Base-by-base conservation (phyloP, 106 monocot species). In the Xerophyta viscosa region DNA sequence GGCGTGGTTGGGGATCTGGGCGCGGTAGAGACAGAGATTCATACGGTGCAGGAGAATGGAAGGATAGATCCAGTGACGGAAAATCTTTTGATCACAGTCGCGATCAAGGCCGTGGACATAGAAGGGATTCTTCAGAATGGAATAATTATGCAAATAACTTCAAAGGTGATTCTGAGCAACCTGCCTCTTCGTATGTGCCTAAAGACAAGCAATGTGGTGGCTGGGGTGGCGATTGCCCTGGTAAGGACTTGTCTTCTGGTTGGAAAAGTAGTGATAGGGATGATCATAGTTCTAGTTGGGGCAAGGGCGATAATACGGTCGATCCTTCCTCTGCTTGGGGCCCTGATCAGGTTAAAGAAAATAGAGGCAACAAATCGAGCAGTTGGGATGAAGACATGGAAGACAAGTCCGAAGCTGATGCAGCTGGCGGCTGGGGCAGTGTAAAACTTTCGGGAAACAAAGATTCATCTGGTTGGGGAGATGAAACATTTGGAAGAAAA, bases 261-360 rank as follows among this genome's bases (percentile, higher is more conserved):
- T 57, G 36, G 56, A 57, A 39, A 31, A 25, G 37, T 23, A 20
- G 12, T 41, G 20, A 33, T 42, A 20, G 22, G n/a, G n/a, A n/a
- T 8, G 57, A 12, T 37, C 18, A 55, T 20, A 2, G 5, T 20
- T 37, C 55, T 33, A 19, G 19, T 22, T 31, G 55, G 36, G 8
- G 14, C 0, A 37, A 37, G 19, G 55, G 31, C 31, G 17, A 6
- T 24, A 11, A 27, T 51, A 14, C 17, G 3, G 3, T 14, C 15
- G n/a, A 44, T 44, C 17, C 43, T 17, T 44, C 17, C 8, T 44
- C 43, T 8, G 43, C 15, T 9, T 14, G 7, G n/a, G n/a, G 41
- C 41, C 23, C 4, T 13, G 22, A 41, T 55, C 55, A 20, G 25
- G 31, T 10, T 37, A 20, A 33, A 55, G 27, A 2, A 51, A 51